Evolutionary conservation across 306 rosid species (phyloP).

Genomic region (Quercus glauca): DNA sequence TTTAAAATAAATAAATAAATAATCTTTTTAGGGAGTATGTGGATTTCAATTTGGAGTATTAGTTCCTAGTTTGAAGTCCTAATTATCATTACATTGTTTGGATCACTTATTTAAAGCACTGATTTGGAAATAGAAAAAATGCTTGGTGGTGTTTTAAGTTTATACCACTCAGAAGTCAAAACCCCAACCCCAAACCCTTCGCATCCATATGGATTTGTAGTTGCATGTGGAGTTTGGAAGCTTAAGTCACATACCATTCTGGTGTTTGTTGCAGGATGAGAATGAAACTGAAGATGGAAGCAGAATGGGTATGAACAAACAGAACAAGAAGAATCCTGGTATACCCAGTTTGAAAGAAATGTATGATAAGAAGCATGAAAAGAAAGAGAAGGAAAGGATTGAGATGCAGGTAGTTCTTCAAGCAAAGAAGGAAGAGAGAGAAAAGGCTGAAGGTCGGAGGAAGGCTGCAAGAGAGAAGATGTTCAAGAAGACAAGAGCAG

Average conservation of each 20-base stretch:
- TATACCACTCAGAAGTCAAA: not conserved
- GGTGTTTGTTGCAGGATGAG: conserved; percentile 39
- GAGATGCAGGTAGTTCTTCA: conserved; percentile 56
- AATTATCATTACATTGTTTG: not conserved
- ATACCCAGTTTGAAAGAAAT: conserved; percentile 43
- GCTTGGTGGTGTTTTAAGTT: not conserved
- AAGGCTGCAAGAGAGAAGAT: conserved; percentile 53
- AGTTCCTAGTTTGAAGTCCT: not conserved
- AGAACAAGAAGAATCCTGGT: conserved; percentile 32
- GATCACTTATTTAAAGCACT: not conserved
- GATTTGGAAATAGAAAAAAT: not conserved
- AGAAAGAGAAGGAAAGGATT: conserved; percentile 56
- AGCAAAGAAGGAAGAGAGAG: conserved; percentile 54
- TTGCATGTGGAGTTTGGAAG: not conserved
- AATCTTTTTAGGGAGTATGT: not conserved
- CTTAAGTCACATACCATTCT: not conserved
- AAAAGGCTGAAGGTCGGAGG: conserved; percentile 54
- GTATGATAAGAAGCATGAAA: conserved; percentile 55
- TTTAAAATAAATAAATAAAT: no score
- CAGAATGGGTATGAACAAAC: conserved; percentile 10
- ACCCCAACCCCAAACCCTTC: not conserved
- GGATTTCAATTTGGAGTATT: not conserved
- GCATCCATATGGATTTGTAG: not conserved
- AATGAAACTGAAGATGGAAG: conserved; percentile 25
- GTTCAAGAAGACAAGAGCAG: conserved; percentile 64